A percentile compares a stretch with the other conserved stretches of the same genome.
Conservation (phyloP, 768 basidiomycete species). For the button mushroom (Agaricus bisporus) region DNA sequence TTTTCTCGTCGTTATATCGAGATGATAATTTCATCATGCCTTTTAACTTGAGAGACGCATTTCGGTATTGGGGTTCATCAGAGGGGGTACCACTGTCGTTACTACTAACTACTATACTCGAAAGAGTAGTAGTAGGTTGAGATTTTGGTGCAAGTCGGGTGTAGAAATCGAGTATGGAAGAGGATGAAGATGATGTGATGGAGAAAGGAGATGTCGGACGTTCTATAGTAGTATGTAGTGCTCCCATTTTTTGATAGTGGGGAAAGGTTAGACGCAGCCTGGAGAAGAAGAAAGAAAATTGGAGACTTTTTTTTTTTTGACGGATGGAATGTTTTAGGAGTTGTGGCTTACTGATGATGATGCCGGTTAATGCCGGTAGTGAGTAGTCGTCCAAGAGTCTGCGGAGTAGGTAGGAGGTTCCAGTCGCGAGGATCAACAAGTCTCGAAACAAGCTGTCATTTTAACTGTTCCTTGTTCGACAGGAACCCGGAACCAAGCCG, state of each 20-base stretch:
- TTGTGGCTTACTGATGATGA: too few species aligned
- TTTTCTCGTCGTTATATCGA: background rate
- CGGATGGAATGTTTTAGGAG: too few species aligned
- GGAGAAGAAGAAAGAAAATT: too few species aligned
- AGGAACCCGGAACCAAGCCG: background rate
- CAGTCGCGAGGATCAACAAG: too few species aligned
- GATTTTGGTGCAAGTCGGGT: background rate
- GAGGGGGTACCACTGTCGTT: background rate
- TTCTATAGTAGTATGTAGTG: background rate
- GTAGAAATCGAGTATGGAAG: background rate
- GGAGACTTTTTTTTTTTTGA: too few species aligned
- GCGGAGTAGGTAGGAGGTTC: too few species aligned
- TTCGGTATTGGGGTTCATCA: background rate
- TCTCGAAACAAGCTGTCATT: too few species aligned
- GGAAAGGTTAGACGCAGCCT: too few species aligned
- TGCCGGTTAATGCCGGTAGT: too few species aligned
- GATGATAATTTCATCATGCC: background rate
- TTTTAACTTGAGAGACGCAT: background rate
- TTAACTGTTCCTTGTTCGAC: too few species aligned
- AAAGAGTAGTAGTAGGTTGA: background rate
- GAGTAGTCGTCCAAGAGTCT: too few species aligned
- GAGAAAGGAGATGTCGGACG: background rate
- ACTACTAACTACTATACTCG: background rate
- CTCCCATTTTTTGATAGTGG: too few species aligned
- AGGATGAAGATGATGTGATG: background rate